Evolutionary conservation across 2,329 filamentous ascomycete species (phyloP), one percentile per base, ranked within the genome.

Genomic region (Fusarium bulbicola): DNA sequence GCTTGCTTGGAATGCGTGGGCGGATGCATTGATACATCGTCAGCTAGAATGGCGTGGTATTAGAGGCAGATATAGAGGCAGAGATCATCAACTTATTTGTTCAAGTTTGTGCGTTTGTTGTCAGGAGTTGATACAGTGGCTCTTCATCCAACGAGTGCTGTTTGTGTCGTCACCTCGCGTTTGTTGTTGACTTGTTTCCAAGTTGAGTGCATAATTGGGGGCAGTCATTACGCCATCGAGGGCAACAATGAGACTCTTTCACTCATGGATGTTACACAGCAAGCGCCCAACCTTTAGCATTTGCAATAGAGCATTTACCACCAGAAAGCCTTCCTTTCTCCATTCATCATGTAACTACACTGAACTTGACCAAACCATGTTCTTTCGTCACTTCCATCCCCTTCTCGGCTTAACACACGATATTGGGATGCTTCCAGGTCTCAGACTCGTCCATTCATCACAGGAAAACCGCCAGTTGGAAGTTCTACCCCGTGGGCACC

Each of bases 241-340:
- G 6, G 2, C 49, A 20, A 12, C 24, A 16, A 39, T n/a, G 34
- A 3, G 24, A 15, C 2, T 6, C 20, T 7, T 10, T 16, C 20
- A 21, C 13, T 8, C 4, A 52, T 5, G 16, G 0, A 37, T 4
- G 20, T 28, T 10, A 7, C 34, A n/a, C 24, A 28, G 34, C 5
- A 18, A 39, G 3, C 24, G 20, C 24, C 14, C 3, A 28, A n/a
- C 6, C 1, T 0, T 37, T 16, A 37, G 3, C 1, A 8, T 36
- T 53, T 13, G 18, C 1, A 4, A 24, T 24, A 5, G 28, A 1
- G 24, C 1, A 7, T 50, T 24, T 20, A 24, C 16, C 12, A 7
- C 21, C 2, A 21, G 21, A 37, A 10, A 28, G 10, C 13, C 5
- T 9, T 26, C 6, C 10, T 6, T 16, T 39, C 10, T 39, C 6